Evolutionary conservation across 345 rosid species (phyloP).

Genomic region (Eucalyptus erythrocorys): DNA sequence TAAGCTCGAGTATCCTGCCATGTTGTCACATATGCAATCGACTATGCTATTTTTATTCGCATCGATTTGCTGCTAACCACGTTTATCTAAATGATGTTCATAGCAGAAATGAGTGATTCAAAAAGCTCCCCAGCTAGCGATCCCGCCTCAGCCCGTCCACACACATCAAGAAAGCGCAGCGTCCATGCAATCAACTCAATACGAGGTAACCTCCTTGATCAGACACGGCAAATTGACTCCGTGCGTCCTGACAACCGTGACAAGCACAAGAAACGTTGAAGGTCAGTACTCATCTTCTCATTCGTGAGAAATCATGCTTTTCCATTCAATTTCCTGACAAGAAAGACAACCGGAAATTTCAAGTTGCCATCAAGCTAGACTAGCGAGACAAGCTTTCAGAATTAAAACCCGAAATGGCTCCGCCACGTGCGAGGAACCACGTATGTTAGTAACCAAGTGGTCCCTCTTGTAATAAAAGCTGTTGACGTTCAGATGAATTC

Average conservation of each 20-base stretch:
- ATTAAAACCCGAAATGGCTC: background rate
- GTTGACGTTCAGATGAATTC: background rate
- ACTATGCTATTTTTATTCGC: background rate
- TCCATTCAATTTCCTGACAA: background rate
- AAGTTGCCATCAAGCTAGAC: background rate
- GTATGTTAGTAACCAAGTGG: background rate
- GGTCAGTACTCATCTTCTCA: background rate
- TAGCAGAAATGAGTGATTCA: background rate
- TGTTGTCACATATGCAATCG: background rate
- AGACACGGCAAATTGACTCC: background rate
- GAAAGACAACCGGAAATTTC: background rate
- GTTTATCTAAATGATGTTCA: background rate
- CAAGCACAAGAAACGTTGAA: background rate
- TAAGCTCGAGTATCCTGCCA: background rate
- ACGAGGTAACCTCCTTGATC: background rate
- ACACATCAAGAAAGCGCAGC: background rate
- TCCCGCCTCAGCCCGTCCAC: background rate
- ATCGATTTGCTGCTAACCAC: background rate
- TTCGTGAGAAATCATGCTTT: background rate
- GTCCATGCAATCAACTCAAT: background rate
- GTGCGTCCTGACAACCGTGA: background rate
- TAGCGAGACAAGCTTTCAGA: background rate
- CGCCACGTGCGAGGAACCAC: background rate
- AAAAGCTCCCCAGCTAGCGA: background rate
- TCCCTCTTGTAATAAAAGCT: background rate